phyloP scores from a whole-genome alignment of 1,284 basidiomycete species.

The Microbotryomycetes sp. region DNA sequence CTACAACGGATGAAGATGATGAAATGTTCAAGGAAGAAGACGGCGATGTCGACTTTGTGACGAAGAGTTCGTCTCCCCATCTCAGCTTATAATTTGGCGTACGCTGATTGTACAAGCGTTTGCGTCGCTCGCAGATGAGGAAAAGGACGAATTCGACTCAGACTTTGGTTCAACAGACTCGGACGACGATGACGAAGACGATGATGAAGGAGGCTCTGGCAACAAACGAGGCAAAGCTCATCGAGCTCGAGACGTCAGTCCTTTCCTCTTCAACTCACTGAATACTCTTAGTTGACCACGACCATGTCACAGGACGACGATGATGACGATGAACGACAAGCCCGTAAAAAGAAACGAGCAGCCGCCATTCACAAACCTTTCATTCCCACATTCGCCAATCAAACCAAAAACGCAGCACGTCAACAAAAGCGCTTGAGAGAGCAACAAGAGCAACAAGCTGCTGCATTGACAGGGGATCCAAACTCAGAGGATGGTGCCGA shows the following conservation, averaged over 20 bases:
- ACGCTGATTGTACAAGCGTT: background rate
- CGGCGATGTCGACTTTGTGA: slow-evolving; percentile 62
- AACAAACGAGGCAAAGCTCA: background rate
- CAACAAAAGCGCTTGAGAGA: background rate
- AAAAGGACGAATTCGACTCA: slow-evolving; percentile 68
- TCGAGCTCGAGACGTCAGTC: background rate
- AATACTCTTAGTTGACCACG: background rate
- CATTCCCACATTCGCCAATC: slow-evolving; percentile 27
- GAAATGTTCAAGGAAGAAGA: slow-evolving; percentile 52
- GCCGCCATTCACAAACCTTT: slow-evolving; percentile 26
- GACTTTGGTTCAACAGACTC: slow-evolving; percentile 65
- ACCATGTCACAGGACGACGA: background rate
- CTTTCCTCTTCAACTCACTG: background rate
- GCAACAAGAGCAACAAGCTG: background rate
- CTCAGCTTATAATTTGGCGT: slow-evolving; percentile 4
- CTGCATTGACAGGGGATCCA: slow-evolving; percentile 2
- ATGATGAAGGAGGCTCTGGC: slow-evolving; percentile 40
- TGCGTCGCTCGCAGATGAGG: slow-evolving; percentile 48
- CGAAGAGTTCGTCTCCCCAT: slow-evolving; percentile 51
- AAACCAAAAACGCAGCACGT: slow-evolving; percentile 28
- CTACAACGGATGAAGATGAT: slow-evolving; percentile 47
- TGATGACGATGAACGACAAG: background rate
- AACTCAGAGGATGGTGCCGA: background rate
- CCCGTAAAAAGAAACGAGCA: slow-evolving; percentile 8
- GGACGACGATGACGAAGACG: slow-evolving; percentile 60